Conservation (phyloP, 2,329 filamentous ascomycete species). For the Aspergillus candidus region DNA sequence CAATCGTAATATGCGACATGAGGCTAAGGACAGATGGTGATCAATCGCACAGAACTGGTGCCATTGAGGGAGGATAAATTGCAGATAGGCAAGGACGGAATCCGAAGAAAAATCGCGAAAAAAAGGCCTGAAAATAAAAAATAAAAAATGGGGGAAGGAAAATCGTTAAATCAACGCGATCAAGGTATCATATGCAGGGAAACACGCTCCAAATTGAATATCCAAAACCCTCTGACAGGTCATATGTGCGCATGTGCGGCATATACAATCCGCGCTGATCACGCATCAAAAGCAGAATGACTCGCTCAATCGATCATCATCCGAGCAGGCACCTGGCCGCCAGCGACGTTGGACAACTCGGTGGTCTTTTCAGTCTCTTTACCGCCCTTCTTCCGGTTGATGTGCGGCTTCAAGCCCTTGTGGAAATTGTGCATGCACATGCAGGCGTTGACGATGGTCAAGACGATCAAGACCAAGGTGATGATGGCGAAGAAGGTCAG, state of each 20-base stretch:
- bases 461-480: slow-evolving; percentile 78
- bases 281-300: no score
- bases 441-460: slow-evolving; percentile 81
- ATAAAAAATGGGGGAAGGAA: slow-evolving; percentile 13
- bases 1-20: slow-evolving; percentile 17
- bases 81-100: not conserved
- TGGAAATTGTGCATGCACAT: slow-evolving; percentile 88
- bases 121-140: slow-evolving; percentile 7
- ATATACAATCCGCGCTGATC: not conserved
- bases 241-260: not conserved
- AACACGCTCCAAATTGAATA: slow-evolving; percentile 14
- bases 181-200: slow-evolving; percentile 28
- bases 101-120: not conserved
- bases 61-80: slow-evolving; percentile 9
- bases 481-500: slow-evolving; percentile 92
- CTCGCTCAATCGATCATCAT: slow-evolving; percentile 42
- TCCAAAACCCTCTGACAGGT: slow-evolving; percentile 1
- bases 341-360: slow-evolving; percentile 36
- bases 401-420: slow-evolving; percentile 80
- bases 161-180: slow-evolving; percentile 15
- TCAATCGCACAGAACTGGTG: slow-evolving; percentile 14
- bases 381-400: slow-evolving; percentile 54
- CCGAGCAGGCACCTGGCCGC: slow-evolving; percentile 32
- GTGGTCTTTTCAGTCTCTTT: slow-evolving; percentile 46
- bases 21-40: slow-evolving; percentile 5